These are phyloP conservation scores for Syncephalis plumigaleata DNA, from an alignment of 371 early-diverging fungal genomes.

Conservation along the genomic window DNA sequence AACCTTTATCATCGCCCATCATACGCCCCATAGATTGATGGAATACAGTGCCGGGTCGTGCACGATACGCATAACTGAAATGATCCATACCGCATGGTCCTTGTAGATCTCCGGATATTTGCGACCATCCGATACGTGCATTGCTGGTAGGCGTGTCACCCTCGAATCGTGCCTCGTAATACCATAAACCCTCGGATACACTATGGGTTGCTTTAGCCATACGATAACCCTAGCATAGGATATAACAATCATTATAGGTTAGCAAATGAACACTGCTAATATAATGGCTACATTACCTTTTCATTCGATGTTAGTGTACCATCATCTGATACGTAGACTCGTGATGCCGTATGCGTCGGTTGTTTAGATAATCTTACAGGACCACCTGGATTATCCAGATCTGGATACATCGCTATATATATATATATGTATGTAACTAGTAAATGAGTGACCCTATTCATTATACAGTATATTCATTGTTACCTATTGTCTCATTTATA, in stretches of 20 bases:
- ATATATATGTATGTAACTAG: not conserved
- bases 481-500: slow-evolving; percentile 9
- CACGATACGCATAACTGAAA: slow-evolving; percentile 43
- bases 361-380: slow-evolving; percentile 25
- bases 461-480: slow-evolving; percentile 6
- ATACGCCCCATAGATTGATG: not conserved
- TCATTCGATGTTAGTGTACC: slow-evolving; percentile 32
- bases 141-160: slow-evolving; percentile 10
- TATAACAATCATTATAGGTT: not conserved
- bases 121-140: slow-evolving; percentile 46
- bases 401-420: slow-evolving; percentile 27
- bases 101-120: slow-evolving; percentile 51
- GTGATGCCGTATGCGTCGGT: slow-evolving; percentile 41
- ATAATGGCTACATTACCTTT: slow-evolving; percentile 10
- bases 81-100: slow-evolving; percentile 53
- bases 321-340: slow-evolving; percentile 27
- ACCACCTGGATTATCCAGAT: slow-evolving; percentile 34
- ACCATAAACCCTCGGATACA: slow-evolving; percentile 46
- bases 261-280: not conserved
- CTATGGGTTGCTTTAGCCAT: slow-evolving; percentile 59
- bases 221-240: slow-evolving; percentile 28
- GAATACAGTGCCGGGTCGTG: slow-evolving; percentile 6
- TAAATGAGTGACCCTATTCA: not conserved
- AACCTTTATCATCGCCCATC: not conserved
- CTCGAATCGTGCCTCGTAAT: slow-evolving; percentile 31